A percentile compares a stretch with the other conserved stretches of the same genome.
These are phyloP conservation scores for Lagenaria siceraria DNA, from an alignment of 306 rosid species.

Conservation along the genomic window DNA sequence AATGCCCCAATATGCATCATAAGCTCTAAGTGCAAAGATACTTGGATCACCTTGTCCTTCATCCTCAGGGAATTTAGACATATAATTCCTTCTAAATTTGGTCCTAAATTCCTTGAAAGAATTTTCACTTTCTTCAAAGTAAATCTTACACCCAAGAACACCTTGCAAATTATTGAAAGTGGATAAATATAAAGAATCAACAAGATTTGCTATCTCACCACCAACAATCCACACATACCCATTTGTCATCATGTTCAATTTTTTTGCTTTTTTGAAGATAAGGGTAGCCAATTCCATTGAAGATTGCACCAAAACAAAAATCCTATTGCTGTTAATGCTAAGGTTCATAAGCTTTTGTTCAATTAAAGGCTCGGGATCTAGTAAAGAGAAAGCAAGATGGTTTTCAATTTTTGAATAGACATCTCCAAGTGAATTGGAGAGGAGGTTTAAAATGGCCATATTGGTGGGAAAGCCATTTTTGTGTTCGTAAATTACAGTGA, in stretches of 20 bases:
- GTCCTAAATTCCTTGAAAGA: slow-evolving; percentile 23
- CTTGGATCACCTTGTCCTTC: slow-evolving; percentile 48
- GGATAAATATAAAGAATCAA: slow-evolving; percentile 40
- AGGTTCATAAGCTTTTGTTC: slow-evolving; percentile 31
- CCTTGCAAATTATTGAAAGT: slow-evolving; percentile 39
- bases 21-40: slow-evolving; percentile 39
- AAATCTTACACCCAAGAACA: slow-evolving; percentile 35
- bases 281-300: slow-evolving; percentile 29
- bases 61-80: slow-evolving; percentile 33
- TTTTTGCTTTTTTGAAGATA: slow-evolving; percentile 34
- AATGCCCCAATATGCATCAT: slow-evolving; percentile 30
- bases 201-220: slow-evolving; percentile 31
- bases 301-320: slow-evolving; percentile 37
- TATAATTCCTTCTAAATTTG: slow-evolving; percentile 28
- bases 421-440: slow-evolving; percentile 33
- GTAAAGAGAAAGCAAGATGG: slow-evolving; percentile 27
- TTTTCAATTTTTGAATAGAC: slow-evolving; percentile 33
- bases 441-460: slow-evolving; percentile 16
- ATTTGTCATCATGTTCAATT: slow-evolving; percentile 42
- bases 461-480: slow-evolving; percentile 5
- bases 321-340: slow-evolving; percentile 31
- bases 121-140: slow-evolving; percentile 12
- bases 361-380: slow-evolving; percentile 15
- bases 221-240: slow-evolving; percentile 53
- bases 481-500: slow-evolving; percentile 30